Conservation (phyloP, 2,329 filamentous ascomycete species). For the Sclerotinia nivalis region DNA sequence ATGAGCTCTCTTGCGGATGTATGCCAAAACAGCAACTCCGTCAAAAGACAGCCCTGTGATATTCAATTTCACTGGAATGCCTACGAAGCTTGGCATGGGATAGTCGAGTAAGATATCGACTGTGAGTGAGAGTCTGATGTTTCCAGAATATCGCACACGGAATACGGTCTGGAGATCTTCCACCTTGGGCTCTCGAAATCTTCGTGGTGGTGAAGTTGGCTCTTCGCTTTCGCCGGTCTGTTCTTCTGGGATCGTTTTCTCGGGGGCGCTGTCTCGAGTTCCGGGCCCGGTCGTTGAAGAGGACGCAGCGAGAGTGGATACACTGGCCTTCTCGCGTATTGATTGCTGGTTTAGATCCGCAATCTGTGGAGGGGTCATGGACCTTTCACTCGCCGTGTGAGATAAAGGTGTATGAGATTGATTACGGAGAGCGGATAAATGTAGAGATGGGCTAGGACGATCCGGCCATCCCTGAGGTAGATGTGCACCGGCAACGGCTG, state of each 20-base stretch:
- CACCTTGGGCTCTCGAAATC: conserved; percentile 69
- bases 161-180: conserved; percentile 94
- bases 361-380: conserved; percentile 40
- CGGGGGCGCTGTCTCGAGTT: conserved; percentile 52
- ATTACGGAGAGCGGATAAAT: conserved; percentile 28
- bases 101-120: conserved; percentile 97
- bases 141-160: conserved; percentile 83
- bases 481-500: conserved; percentile 74
- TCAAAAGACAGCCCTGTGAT: conserved; percentile 96
- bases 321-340: conserved; percentile 60
- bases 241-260: conserved; percentile 37
- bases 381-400: conserved; percentile 39
- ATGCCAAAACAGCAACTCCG: conserved; percentile 86
- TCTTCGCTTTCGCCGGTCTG: conserved; percentile 39
- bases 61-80: conserved; percentile 89
- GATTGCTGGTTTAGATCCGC: conserved; percentile 43
- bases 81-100: conserved; percentile 97
- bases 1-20: conserved; percentile 85
- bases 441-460: conserved; percentile 33
- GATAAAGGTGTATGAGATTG: conserved; percentile 27
- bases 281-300: conserved; percentile 56
- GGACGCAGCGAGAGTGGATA: conserved; percentile 61
- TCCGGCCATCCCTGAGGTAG: conserved; percentile 54
- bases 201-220: conserved; percentile 47
- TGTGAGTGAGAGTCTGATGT: conserved; percentile 84